Percentiles rank a stretch among this genome's conserved stretches.
Evolutionary conservation across 1,284 basidiomycete genomes (phyloP).

Genomic region (Cystobasidium sp.): DNA sequence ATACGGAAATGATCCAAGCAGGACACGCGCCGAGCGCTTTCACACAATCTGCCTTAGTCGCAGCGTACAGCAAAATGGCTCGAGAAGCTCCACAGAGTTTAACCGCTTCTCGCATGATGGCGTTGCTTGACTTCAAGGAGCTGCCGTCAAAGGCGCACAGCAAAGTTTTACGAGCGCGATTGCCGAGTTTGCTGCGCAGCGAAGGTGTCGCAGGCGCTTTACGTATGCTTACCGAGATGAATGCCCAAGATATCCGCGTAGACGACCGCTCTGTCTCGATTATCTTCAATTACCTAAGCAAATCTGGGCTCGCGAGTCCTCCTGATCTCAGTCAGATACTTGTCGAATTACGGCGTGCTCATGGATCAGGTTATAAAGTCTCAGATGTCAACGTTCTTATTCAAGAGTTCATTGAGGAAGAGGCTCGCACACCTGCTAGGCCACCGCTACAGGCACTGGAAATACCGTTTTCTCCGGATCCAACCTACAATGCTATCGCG

Average conservation of each 20-base stretch:
- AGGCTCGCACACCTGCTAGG: background rate
- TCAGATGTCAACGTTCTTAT: conserved; percentile 9
- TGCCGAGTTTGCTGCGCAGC: background rate
- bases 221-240: background rate
- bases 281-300: conserved; percentile 8
- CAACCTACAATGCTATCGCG: background rate
- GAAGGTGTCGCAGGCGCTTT: conserved; percentile 3
- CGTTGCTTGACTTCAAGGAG: too few relatives aligned
- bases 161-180: background rate
- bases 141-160: background rate
- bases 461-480: background rate
- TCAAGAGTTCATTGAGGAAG: conserved; percentile 1
- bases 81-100: background rate
- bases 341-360: background rate
- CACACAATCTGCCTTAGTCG: background rate
- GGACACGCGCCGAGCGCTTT: conserved; percentile 15
- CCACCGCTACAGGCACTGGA: background rate
- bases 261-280: conserved; percentile 18
- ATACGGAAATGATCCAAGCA: conserved; percentile 16
- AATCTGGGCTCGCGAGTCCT: background rate
- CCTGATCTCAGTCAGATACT: background rate
- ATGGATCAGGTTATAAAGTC: conserved; percentile 7
- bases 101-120: too few relatives aligned
- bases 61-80: background rate
- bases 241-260: background rate